Evolutionary conservation across 176 grass and related monocot species (phyloP).

Genomic region (Raddia distichophylla): DNA sequence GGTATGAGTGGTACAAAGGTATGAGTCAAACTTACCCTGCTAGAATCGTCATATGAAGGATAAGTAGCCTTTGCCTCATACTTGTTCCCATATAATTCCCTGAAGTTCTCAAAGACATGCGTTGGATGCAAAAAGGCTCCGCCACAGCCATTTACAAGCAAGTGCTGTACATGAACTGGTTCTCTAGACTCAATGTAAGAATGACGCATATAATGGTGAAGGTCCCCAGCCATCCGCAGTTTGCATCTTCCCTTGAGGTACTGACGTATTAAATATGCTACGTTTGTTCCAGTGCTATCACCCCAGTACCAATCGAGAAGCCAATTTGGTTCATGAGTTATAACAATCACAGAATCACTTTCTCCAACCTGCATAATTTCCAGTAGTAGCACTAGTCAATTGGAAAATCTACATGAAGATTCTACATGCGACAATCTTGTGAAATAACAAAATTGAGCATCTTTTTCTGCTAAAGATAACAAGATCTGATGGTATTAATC

Average conservation of each 20-base stretch:
- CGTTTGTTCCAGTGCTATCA: conserved; percentile 75
- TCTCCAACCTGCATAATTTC: conserved; percentile 68
- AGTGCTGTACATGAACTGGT: conserved; percentile 80
- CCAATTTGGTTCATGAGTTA: conserved; percentile 98
- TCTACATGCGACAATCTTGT: neutral
- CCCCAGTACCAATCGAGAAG: conserved; percentile 99
- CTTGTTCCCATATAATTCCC: conserved; percentile 76
- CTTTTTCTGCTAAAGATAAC: conserved; percentile 27
- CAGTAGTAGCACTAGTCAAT: neutral
- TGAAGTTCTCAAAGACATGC: conserved; percentile 86
- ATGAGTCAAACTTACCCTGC: conserved; percentile 64
- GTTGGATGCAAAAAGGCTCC: conserved; percentile 98
- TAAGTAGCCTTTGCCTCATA: conserved; percentile 82
- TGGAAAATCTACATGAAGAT: neutral
- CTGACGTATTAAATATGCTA: conserved; percentile 77
- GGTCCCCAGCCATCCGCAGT: conserved; percentile 90
- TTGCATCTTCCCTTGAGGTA: conserved; percentile 93
- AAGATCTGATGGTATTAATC: conserved; percentile 12
- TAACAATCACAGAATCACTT: conserved; percentile 83
- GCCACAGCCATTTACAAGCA: conserved; percentile 96
- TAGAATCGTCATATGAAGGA: conserved; percentile 88
- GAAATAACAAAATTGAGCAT: neutral
- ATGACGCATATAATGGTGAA: conserved; percentile 99
- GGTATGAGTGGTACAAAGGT: neutral
- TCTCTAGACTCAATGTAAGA: conserved; percentile 55